Evolutionary conservation across 768 basidiomycete genomes (phyloP).

Genomic region (Suillus lakei): DNA sequence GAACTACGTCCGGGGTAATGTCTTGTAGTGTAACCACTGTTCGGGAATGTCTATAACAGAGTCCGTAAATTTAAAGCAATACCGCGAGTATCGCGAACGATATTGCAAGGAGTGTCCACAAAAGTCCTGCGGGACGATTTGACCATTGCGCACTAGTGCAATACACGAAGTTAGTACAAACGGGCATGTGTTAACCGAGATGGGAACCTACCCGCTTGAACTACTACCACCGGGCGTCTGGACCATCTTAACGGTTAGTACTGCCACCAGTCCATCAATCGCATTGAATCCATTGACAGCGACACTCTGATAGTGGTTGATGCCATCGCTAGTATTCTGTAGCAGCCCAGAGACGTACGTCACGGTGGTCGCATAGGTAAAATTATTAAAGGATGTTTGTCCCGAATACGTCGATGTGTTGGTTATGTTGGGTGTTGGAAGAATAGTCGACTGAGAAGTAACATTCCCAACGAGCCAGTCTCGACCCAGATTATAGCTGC

Average conservation of each 20-base stretch:
- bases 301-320: conserved; percentile 71
- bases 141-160: conserved; percentile 20
- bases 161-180: neutral
- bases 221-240: conserved; percentile 29
- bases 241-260: conserved; percentile 74
- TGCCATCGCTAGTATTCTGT: conserved; percentile 66
- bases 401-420: conserved; percentile 67
- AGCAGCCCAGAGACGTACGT: conserved; percentile 73
- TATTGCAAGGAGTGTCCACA: conserved; percentile 23
- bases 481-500: conserved; percentile 79
- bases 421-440: conserved; percentile 30
- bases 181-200: conserved; percentile 6
- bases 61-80: conserved; percentile 15
- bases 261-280: conserved; percentile 82
- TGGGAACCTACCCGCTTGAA: conserved; percentile 25
- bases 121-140: conserved; percentile 9
- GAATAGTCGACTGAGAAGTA: conserved; percentile 47
- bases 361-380: conserved; percentile 74
- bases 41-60: neutral
- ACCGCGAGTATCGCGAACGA: conserved; percentile 16
- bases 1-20: neutral
- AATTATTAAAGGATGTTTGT: conserved; percentile 64
- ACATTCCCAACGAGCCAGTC: conserved; percentile 89
- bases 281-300: conserved; percentile 56
- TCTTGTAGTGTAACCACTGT: neutral